phyloP scores from a whole-genome alignment of 106 monocot genomes.

The Dioscorea dumetorum region DNA sequence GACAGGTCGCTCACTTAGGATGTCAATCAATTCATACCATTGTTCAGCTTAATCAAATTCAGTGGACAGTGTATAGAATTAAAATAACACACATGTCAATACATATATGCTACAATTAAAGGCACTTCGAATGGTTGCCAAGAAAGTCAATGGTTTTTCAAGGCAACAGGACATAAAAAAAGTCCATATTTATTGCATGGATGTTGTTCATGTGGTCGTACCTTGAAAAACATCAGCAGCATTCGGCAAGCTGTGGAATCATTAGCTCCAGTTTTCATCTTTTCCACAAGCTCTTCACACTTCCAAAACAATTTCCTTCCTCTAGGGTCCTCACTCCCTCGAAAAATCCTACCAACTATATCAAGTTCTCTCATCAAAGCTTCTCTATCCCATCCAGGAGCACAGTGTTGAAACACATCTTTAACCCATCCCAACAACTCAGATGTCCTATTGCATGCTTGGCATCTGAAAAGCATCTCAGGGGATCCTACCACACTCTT shows the following conservation, averaged over 20 bases:
- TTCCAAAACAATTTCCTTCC: slow-evolving; percentile 85
- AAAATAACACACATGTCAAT: too few species aligned
- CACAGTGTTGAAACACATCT: slow-evolving; percentile 97
- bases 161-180: too few species aligned
- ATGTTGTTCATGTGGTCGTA: slow-evolving; percentile 22
- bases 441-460: slow-evolving; percentile 85
- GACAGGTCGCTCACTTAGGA: too few species aligned
- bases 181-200: too few species aligned
- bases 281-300: slow-evolving; percentile 72
- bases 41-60: too few species aligned
- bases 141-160: too few species aligned
- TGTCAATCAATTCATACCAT: too few species aligned
- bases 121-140: too few species aligned
- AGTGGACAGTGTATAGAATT: too few species aligned
- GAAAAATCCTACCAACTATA: slow-evolving; percentile 81
- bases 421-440: slow-evolving; percentile 93
- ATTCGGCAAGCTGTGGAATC: slow-evolving; percentile 58
- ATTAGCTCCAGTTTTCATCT: slow-evolving; percentile 55
- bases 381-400: slow-evolving; percentile 78
- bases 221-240: slow-evolving; percentile 82
- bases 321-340: slow-evolving; percentile 67
- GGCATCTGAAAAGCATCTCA: slow-evolving; percentile 97
- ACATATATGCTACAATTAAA: too few species aligned
- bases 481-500: slow-evolving; percentile 35
- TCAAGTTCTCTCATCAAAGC: slow-evolving; percentile 71